Base-by-base conservation (phyloP, 139 green algal genomes). In the Pleodorina starrii region DNA sequence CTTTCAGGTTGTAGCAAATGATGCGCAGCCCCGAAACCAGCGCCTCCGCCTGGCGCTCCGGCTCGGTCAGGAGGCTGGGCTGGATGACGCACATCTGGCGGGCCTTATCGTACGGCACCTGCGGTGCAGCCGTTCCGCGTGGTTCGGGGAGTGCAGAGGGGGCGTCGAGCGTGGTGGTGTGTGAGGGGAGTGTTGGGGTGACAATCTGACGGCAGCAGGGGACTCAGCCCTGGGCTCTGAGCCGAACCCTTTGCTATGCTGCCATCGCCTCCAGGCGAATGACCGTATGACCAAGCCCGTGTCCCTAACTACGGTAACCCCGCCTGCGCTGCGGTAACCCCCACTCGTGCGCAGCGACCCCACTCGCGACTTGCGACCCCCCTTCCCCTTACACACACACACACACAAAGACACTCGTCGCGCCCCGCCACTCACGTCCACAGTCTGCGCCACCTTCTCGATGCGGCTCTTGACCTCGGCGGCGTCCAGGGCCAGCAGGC, bases 1-100 rank as follows among this genome's bases (percentile, higher is more conserved):
- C 90, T 9, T 90, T 89, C 12, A 95, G 89, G 72, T 95, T 90
- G 36, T 93, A 93, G 87, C 93, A 94, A 54, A 95, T 94, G 72
- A 91, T 88, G 11, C 86, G 69, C 50, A 95, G 89, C n/a, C 93
- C 93, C 50, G 76, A 54, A 48, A 73, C 60, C 76, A 95, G 43
- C 36, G 89, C 89, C 66, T 94, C 90, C 43, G 93, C 91, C 72
- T 93, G 29, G 71, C 89, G 87, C 63, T 94, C 84, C 32, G 93
- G 92, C 5, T 95, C 93, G 27, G 93, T 92, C 16, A 94, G 74
- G 44, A 95, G 86, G 5, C 74, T 85, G 9, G 92, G 92, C 80
- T 94, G 92, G 60, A 94, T 93, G 36, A 90, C 90, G 27, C 81
- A 84, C 92, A 94, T 94, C 4, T 83, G 79, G 0, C 86, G 84